phyloP scores from a whole-genome alignment of 139 green algal species.

The Pleodorina starrii region DNA sequence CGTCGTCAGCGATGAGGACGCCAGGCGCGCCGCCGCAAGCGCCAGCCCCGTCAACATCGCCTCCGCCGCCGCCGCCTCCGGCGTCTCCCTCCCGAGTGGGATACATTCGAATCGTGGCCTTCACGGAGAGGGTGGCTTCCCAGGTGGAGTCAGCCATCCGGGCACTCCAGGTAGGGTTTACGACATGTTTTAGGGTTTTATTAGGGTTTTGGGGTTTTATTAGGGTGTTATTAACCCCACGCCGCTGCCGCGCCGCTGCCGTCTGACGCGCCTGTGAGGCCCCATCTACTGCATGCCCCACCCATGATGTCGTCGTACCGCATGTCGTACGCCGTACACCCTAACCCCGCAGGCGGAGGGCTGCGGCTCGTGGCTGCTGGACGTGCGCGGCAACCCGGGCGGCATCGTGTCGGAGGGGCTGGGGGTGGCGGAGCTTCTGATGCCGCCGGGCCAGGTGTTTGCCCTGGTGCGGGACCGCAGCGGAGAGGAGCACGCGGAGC shows the following conservation, averaged over 20 bases:
- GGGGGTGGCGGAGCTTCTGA: constrained; percentile 28
- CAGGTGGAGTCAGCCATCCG: not conserved
- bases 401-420: constrained; percentile 82
- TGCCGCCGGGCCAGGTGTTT: constrained; percentile 3
- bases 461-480: not conserved
- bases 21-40: too few relatives aligned
- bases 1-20: not conserved
- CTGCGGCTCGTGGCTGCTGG: constrained; percentile 78
- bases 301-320: not conserved
- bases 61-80: too few relatives aligned
- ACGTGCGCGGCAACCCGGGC: constrained; percentile 88
- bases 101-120: constrained; percentile 31
- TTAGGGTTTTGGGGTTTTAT: too few relatives aligned
- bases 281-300: too few relatives aligned
- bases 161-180: constrained; percentile 18
- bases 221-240: too few relatives aligned
- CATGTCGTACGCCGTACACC: too few relatives aligned
- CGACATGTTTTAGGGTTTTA: too few relatives aligned
- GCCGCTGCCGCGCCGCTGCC: too few relatives aligned
- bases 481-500: not conserved
- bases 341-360: constrained; percentile 12
- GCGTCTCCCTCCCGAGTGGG: not conserved
- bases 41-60: too few relatives aligned
- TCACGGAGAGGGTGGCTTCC: not conserved
- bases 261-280: too few relatives aligned